Base-by-base conservation (phyloP, 345 rosid genomes). In the Crucihimalaya himalaica region DNA sequence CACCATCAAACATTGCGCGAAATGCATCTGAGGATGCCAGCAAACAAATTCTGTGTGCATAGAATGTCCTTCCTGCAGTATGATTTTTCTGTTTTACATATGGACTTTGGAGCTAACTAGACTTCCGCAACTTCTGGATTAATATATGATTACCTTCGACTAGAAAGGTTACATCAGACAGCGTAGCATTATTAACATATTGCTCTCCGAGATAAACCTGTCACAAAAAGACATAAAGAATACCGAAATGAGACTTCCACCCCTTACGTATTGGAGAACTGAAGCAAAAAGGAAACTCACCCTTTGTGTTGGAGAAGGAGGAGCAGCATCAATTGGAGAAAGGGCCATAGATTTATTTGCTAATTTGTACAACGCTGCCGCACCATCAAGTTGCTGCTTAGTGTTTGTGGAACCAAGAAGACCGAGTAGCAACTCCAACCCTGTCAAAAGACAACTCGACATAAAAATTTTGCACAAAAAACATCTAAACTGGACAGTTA, bases 1-100 rank as follows among this genome's bases (percentile, higher is more conserved):
- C 97, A 77, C 99, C 98, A 74, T 95, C 99, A 76, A 95, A 95
- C 99, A 95, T 92, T 71, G 99, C 99, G 70, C 97, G 97, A 73
- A 95, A 95, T 77, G 99, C 96, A 79, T 95, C 99, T 66, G 99
- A 95, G 69, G 99, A 95, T 83, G 98, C 99, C 72, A 95, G 94
- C 52, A 95, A 80, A 82, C 99, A 95, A 76, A 95, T 95, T 83
- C 96, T 87, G 81, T 95, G 99, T 59, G 98, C 99, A 82, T 82
- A 89, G 82, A 95, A 92, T 76, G 85, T 84, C 80, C 88, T 86
- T 73, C 98, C 99, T 92, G 89, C 84, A 85, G 40, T 18, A 50
- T 35, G 55, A 45, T 66, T 72, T 51, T 58, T 71, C 55, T 57
- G 31, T 34, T 64, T 71, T 66, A 79, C 65, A 60, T 55, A 63